Evolutionary conservation across 805 yeast species (phyloP).

Genomic region (Zygosaccharomyces gambellarensis): DNA sequence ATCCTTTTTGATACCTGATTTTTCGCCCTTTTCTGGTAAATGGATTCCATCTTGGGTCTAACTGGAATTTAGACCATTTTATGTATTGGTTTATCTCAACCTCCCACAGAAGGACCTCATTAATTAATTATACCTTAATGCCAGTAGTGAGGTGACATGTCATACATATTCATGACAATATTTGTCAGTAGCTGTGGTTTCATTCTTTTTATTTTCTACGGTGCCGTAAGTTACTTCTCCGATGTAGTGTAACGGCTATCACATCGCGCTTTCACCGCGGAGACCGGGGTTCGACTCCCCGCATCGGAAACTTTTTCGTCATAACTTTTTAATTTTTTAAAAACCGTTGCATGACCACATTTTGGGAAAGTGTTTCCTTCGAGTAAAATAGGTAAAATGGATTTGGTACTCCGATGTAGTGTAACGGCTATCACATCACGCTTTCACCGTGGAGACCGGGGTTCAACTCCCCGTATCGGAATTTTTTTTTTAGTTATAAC

Average conservation of each 20-base stretch:
- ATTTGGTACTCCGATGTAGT: background rate
- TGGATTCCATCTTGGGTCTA: too few relatives aligned
- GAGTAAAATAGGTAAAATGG: background rate
- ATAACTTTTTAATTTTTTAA: background rate
- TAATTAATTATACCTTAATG: too few relatives aligned
- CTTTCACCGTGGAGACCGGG: conserved; percentile 33
- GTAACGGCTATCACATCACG: conserved; percentile 31
- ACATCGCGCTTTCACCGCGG: conserved; percentile 33
- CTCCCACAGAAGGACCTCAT: too few relatives aligned
- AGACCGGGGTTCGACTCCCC: conserved; percentile 33
- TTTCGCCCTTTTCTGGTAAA: too few relatives aligned
- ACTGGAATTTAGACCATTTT: too few relatives aligned
- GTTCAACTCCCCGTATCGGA: conserved; percentile 32
- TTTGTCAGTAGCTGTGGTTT: too few relatives aligned
- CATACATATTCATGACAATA: too few relatives aligned
- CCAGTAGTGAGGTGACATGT: too few relatives aligned
- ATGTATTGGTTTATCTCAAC: too few relatives aligned
- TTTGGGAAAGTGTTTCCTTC: background rate
- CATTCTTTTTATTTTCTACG: too few relatives aligned
- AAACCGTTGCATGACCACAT: too few relatives aligned
- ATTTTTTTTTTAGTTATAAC: background rate
- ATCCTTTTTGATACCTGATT: too few relatives aligned
- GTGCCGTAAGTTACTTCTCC: conserved; percentile 7
- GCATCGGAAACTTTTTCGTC: conserved; percentile 24
- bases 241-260: conserved; percentile 33